These are phyloP conservation scores for Myriosclerotinia scirpicola DNA, from an alignment of 2,329 filamentous ascomycete species.

Conservation along the genomic window DNA sequence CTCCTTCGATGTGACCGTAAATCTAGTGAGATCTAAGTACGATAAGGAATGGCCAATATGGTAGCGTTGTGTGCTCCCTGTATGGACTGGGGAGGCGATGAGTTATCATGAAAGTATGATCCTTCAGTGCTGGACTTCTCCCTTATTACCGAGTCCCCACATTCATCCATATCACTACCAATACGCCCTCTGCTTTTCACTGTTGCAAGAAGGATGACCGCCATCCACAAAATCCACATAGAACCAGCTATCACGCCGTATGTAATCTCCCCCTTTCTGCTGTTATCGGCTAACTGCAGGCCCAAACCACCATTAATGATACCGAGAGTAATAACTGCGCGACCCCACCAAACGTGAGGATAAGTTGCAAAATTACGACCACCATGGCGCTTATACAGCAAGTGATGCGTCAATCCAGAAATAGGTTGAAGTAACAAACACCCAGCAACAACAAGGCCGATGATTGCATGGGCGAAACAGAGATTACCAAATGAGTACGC, in stretches of 20 bases:
- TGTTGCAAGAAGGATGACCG: constrained; percentile 33
- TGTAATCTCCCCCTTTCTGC: constrained; percentile 47
- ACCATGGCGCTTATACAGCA: constrained; percentile 47
- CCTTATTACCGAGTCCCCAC: neutral
- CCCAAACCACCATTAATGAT: constrained; percentile 65
- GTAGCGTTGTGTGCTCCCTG: neutral
- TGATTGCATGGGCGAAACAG: constrained; percentile 48
- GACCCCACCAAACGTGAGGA: constrained; percentile 61
- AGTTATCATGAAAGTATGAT: constrained; percentile 3
- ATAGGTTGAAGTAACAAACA: constrained; percentile 57
- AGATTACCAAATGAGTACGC: constrained; percentile 31
- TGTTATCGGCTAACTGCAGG: constrained; percentile 49
- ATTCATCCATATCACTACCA: neutral
- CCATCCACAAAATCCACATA: constrained; percentile 50
- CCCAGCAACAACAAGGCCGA: constrained; percentile 56
- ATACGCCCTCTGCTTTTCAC: constrained; percentile 4
- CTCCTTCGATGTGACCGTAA: neutral
- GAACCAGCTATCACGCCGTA: constrained; percentile 58
- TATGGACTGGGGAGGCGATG: neutral
- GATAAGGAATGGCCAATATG: neutral
- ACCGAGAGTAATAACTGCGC: constrained; percentile 56
- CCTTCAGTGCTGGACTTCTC: constrained; percentile 7
- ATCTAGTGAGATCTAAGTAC: neutral
- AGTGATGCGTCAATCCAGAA: constrained; percentile 58
- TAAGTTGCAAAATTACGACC: constrained; percentile 52